phyloP scores from a whole-genome alignment of 345 rosid genomes.

The Populus tremula region DNA sequence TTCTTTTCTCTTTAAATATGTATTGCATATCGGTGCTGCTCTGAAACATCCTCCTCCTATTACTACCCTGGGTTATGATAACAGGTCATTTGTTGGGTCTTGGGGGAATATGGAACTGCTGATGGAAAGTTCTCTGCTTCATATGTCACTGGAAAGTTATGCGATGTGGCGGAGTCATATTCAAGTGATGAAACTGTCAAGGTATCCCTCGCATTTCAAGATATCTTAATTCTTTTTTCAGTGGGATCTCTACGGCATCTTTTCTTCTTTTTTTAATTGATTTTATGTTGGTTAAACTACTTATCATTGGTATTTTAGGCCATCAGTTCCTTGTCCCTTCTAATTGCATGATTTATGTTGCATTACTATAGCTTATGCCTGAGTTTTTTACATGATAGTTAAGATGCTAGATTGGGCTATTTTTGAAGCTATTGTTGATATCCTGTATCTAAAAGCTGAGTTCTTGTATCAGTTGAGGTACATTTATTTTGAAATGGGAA shows the following conservation, averaged over 20 bases:
- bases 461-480: no score
- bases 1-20: neutral
- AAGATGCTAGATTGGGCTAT: neutral
- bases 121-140: slow-evolving; percentile 82
- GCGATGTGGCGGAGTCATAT: slow-evolving; percentile 95
- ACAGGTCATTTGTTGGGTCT: slow-evolving; percentile 97
- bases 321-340: neutral
- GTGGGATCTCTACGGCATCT: neutral
- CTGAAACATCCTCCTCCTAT: neutral
- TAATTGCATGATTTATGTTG: neutral
- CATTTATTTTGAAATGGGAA: neutral
- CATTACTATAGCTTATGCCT: neutral
- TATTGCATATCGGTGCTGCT: neutral
- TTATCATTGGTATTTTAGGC: neutral
- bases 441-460: no score
- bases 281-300: neutral
- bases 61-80: slow-evolving; percentile 21
- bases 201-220: slow-evolving; percentile 38
- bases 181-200: slow-evolving; percentile 90
- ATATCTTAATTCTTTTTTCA: neutral
- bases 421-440: no score
- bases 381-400: neutral
- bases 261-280: neutral
- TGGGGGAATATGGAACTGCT: slow-evolving; percentile 93
- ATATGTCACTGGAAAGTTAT: slow-evolving; percentile 79